Base-by-base conservation (phyloP, 2,329 filamentous ascomycete species). In the Xylariales sp. region DNA sequence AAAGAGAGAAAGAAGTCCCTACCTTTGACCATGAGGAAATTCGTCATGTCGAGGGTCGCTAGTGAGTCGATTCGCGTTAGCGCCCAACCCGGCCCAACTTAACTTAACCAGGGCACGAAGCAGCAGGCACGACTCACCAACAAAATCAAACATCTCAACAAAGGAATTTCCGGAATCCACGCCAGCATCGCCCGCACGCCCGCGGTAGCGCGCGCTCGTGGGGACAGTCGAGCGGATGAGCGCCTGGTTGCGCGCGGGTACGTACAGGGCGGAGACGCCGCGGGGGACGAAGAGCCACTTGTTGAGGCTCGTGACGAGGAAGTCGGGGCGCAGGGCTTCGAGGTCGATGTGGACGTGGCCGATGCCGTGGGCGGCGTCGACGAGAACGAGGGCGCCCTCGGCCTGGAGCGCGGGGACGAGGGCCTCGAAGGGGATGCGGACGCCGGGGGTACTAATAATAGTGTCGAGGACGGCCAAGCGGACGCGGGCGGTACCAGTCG, bases 211-310 rank as follows among this genome's bases (percentile, higher is more conserved):
- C 75, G 88, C 86, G 14, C 87, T 89, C 0, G 90, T 92, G 0
- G 90, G 90, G 12, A 91, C 76, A 0, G 86, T 89, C 5, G 86
- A 87, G 45, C 89, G 84, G 52, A 92, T 86, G 43, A 91, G 78
- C 54, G 82, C 80, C 73, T 91, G 90, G 74, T 90, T 87, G 12
- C 84, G 82, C 8, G 81, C 71, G 0, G 89, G 86, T 3, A 91
- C 88, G 75, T 91, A 86, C 72, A 92, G 83, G 8, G 91, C 80
- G 0, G 89, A 89, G 72, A 86, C 89, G 59, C 86, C 87, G 55
- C 90, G 85, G 5, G 90, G 90, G 18, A 86, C 85, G 72, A 85
- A 89, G 7, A 92, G 83, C 90, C 90, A 93, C 72, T 91, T 91
- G 77, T 91, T 87, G 69, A 86, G 85, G 73, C 92, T 92, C 57